Conservation (phyloP, 257 asterid genomes). For the Nicotiana obtusifolia region DNA sequence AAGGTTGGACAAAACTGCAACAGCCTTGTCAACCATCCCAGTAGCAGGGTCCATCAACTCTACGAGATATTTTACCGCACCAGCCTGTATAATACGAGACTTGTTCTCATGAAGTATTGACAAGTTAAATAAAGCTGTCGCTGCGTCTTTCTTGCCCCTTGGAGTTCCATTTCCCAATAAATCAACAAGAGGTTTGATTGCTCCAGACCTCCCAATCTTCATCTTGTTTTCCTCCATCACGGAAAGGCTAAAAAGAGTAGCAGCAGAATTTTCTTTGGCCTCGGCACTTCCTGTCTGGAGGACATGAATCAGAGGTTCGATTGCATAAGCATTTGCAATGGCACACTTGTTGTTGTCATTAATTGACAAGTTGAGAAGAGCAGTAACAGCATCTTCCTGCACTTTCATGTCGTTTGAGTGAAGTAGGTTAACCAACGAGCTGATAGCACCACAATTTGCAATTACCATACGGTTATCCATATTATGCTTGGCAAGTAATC, state of each 20-base stretch:
- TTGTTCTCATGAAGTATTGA: constrained; percentile 65
- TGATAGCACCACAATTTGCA: constrained; percentile 58
- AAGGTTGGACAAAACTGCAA: constrained; percentile 74
- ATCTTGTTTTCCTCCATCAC: constrained; percentile 67
- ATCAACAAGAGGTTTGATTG: constrained; percentile 75
- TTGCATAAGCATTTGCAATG: constrained; percentile 72
- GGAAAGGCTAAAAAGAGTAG: constrained; percentile 82
- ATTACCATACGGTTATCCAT: constrained; percentile 69
- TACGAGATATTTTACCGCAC: constrained; percentile 76
- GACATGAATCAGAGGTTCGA: constrained; percentile 75
- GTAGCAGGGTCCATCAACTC: constrained; percentile 88
- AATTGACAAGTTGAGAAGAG: constrained; percentile 78
- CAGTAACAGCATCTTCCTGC: constrained; percentile 78
- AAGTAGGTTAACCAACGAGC: constrained; percentile 53
- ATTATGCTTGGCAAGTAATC: constrained; percentile 69
- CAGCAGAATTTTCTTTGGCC: constrained; percentile 87
- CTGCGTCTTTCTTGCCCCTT: constrained; percentile 74
- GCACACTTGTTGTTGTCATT: constrained; percentile 70
- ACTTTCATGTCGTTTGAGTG: constrained; percentile 41
- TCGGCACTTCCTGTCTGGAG: constrained; percentile 72
- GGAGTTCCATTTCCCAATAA: constrained; percentile 82
- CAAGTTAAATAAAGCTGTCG: constrained; percentile 63
- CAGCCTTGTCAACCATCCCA: constrained; percentile 95
- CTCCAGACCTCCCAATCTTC: constrained; percentile 75
- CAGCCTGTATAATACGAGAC: constrained; percentile 71